Base-by-base conservation (phyloP, 768 basidiomycete genomes). In the Podaxis carcinomalis region DNA sequence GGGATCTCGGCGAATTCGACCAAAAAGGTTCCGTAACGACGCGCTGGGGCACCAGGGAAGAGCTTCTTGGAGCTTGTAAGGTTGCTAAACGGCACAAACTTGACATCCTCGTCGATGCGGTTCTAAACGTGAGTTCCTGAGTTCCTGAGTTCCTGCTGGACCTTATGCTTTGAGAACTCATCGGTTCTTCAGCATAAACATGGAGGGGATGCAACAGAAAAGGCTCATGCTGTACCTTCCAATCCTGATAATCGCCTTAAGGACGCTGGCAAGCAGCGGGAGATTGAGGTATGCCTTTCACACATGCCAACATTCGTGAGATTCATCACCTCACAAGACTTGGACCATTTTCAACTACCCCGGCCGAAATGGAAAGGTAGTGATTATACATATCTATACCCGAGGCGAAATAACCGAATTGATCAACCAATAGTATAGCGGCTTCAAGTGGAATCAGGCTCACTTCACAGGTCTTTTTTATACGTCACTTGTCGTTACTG, bases 291-390 rank as follows among this genome's bases (percentile, higher is more conserved):
- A 63, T 32, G 77, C 64, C 23, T 4, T 5, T 11, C 25, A 19
- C 25, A 13, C 10, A 11, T 10, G 25, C 13, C 5, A 21, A 23
- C 21, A 11, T 25, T 10, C 3, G 11, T 23, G 19, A 21, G 11
- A 13, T 21, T 49, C 21, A 49, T 44, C 2, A 27, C 11, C 47
- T 13, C 47, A 9, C 6, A 50, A 92, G 92, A 89, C 82, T 0
- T 93, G 92, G 91, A 93, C 92, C n/a, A 84, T 79, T 0, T 98
- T 91, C 70, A 85, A 90, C 63, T 96, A 92, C 70, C 77, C 84
- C n/a, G 90, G 87, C 44, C 78, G 95, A 72, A 81, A 78, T 16
- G 82, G 83, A 39, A 88, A 91, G 77, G 91, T 92, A 68, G 40
- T 40, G 39, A 19, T 51, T 53, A 50, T 6, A 25, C 25, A 25